These are phyloP conservation scores for Solanum etuberosum DNA, from an alignment of 257 asterid species.

Conservation along the genomic window DNA sequence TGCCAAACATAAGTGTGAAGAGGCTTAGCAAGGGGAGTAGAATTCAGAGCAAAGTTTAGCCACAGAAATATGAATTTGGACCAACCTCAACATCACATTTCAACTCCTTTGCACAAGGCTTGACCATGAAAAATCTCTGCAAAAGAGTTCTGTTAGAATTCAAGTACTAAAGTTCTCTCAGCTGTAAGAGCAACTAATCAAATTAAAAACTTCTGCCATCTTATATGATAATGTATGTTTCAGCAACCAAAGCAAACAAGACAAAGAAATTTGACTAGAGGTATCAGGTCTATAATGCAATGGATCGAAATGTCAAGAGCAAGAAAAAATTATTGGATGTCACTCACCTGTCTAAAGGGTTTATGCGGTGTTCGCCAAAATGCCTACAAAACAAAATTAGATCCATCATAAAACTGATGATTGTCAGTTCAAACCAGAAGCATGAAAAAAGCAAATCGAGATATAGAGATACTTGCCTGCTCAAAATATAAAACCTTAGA, in stretches of 20 bases:
- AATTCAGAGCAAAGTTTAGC: not conserved
- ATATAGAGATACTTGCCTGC: conserved; percentile 37
- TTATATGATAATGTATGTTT: not conserved
- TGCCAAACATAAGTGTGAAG: not conserved
- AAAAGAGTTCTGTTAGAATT: not conserved
- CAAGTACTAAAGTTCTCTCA: conserved; percentile 5
- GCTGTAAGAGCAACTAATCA: not conserved
- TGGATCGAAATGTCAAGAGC: not conserved
- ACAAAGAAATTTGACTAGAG: not conserved
- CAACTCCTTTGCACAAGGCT: conserved; percentile 97
- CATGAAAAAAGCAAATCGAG: not conserved
- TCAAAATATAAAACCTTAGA: conserved; percentile 91
- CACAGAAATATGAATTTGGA: not conserved
- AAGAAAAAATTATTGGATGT: not conserved
- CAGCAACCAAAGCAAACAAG: not conserved
- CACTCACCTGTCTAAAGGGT: conserved; percentile 85
- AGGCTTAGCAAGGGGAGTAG: not conserved
- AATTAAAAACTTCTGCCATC: not conserved
- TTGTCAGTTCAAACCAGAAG: not conserved
- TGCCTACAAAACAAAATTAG: conserved; percentile 40
- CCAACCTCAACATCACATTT: conserved; percentile 97
- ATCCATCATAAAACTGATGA: not conserved
- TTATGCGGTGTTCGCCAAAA: conserved; percentile 94
- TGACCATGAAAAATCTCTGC: conserved; percentile 95
- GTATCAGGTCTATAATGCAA: not conserved